A percentile compares a stretch with the other conserved stretches of the same genome.
These are phyloP conservation scores for Closterium sp. DNA, from an alignment of 139 green algal species.

Conservation along the genomic window DNA sequence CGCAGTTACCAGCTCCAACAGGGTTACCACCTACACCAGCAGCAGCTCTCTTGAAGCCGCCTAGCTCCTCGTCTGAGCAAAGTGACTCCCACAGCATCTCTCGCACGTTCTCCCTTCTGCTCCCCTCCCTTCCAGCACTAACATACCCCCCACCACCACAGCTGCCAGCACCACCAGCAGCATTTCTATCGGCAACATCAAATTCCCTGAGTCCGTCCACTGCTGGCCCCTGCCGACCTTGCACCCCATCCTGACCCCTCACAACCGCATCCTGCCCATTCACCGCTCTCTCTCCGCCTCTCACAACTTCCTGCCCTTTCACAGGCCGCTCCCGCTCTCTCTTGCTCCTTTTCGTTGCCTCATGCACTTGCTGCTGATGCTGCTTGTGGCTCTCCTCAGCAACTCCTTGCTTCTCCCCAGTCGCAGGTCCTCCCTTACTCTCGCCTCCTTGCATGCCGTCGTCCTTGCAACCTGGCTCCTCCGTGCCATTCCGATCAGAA, in stretches of 20 bases:
- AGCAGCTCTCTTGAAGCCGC: neutral
- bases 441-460: neutral
- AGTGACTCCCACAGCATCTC: neutral
- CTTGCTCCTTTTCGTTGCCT: neutral
- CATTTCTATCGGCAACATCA: neutral
- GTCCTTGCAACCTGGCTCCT: neutral
- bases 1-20: neutral
- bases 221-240: too few relatives aligned
- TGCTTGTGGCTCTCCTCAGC: neutral
- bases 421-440: neutral
- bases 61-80: neutral
- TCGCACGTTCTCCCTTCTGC: neutral
- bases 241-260: too few relatives aligned
- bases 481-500: too few relatives aligned
- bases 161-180: neutral
- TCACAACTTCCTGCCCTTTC: neutral
- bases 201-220: too few relatives aligned
- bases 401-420: neutral
- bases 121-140: neutral
- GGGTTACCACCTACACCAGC: neutral
- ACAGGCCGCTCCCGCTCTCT: neutral
- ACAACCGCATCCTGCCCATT: neutral
- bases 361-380: neutral
- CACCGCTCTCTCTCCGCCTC: neutral
- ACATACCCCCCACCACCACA: too few relatives aligned